A percentile compares a stretch with the other conserved stretches of the same genome.
Conservation (phyloP, 1,284 basidiomycete genomes). For the Ceratobasidium sp. region DNA sequence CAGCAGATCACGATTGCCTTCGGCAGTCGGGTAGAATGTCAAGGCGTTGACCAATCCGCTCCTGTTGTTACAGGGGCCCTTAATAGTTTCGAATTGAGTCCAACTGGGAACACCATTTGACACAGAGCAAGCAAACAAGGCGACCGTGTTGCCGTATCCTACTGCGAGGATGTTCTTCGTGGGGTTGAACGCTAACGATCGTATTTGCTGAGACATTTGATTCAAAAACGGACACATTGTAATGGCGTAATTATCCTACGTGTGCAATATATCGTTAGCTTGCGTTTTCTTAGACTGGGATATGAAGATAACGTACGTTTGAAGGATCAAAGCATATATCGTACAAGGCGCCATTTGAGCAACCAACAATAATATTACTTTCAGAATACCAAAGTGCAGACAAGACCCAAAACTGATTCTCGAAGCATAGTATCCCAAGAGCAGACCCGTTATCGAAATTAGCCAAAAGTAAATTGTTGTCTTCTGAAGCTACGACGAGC, state of each 20-base stretch:
- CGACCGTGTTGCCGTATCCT: not conserved
- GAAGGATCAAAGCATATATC: not conserved
- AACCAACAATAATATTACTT: not conserved
- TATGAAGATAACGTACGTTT: not conserved
- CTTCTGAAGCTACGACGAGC: not conserved
- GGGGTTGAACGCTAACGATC: not conserved
- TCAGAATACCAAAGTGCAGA: not conserved
- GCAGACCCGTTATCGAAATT: not conserved
- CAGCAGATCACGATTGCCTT: not conserved
- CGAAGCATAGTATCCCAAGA: not conserved
- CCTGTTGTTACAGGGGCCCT: not conserved
- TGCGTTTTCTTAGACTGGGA: too few relatives aligned
- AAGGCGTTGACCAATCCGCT: not conserved
- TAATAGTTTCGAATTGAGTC: not conserved
- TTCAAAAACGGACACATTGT: not conserved
- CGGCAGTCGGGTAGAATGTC: not conserved
- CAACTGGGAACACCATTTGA: not conserved
- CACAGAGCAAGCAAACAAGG: not conserved
- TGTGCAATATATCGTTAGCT: too few relatives aligned
- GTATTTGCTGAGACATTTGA: not conserved
- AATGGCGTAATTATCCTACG: not conserved
- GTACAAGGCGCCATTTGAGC: not conserved
- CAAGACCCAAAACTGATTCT: not conserved
- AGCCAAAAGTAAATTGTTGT: not conserved
- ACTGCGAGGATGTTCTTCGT: not conserved